phyloP scores from a whole-genome alignment of 176 grass and related monocot genomes.

The Hsuehochloa calcarea region DNA sequence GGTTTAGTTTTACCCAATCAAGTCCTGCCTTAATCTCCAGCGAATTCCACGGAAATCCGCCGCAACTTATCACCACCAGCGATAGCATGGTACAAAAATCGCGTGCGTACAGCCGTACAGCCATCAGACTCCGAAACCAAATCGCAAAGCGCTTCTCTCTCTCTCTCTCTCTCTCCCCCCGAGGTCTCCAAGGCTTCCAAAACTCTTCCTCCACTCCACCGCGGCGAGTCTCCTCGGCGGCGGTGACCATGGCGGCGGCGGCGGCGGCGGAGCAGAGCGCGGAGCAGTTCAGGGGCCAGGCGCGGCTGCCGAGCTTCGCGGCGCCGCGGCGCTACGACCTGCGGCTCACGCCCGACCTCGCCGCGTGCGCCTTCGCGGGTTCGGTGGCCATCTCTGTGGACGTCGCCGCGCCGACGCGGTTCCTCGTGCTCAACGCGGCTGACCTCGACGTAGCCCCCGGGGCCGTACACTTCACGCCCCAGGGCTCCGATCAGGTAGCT shows the following conservation, averaged over 20 bases:
- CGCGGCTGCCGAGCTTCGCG: constrained; percentile 71
- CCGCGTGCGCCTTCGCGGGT: constrained; percentile 64
- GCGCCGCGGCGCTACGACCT: constrained; percentile 80
- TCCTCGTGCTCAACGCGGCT: constrained; percentile 86
- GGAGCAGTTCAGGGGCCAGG: constrained; percentile 65
- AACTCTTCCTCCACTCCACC: neutral
- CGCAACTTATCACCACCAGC: too few species aligned
- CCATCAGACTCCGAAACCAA: neutral
- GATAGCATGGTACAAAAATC: too few species aligned
- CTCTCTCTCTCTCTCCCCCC: neutral
- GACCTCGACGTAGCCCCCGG: constrained; percentile 52
- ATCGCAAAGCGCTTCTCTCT: neutral
- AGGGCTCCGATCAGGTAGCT: constrained; percentile 52
- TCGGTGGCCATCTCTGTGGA: constrained; percentile 43
- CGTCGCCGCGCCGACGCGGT: constrained; percentile 49
- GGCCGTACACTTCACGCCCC: constrained; percentile 45
- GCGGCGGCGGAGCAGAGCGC: constrained; percentile 45
- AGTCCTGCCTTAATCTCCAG: too few species aligned
- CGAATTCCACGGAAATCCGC: too few species aligned
- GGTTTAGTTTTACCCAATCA: too few species aligned
- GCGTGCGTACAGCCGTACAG: neutral
- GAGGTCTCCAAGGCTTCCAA: neutral
- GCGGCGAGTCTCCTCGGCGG: neutral
- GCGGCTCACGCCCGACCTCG: constrained; percentile 71
- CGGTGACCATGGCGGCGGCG: neutral